Conservation (phyloP, 2,329 filamentous ascomycete species). For the Neoscytalidium dimidiatum region DNA sequence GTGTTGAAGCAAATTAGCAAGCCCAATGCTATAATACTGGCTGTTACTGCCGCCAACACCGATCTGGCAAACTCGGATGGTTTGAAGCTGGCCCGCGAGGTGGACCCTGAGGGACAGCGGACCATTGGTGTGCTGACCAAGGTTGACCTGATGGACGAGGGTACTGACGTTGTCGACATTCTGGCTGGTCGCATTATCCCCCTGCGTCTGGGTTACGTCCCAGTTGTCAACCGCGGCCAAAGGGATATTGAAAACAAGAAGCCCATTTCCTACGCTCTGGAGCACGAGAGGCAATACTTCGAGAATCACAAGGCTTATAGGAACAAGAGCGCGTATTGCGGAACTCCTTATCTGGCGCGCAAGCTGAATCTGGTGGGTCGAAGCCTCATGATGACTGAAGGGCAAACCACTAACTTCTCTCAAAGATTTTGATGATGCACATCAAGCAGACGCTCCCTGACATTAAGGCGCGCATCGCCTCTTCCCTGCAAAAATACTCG, state of each 20-base stretch:
- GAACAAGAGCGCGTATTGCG: constrained; percentile 98
- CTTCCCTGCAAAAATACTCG: constrained; percentile 88
- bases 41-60: constrained; percentile 94
- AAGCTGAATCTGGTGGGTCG: constrained; percentile 80
- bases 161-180: constrained; percentile 98
- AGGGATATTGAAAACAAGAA: constrained; percentile 99
- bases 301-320: constrained; percentile 98
- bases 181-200: constrained; percentile 96
- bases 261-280: constrained; percentile 84
- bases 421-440: constrained; percentile 99
- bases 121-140: constrained; percentile 99
- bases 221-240: constrained; percentile 96
- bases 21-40: constrained; percentile 95
- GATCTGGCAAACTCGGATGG: constrained; percentile 99
- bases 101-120: constrained; percentile 94
- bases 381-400: background rate
- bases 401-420: constrained; percentile 28
- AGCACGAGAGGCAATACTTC: constrained; percentile 95
- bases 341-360: constrained; percentile 92
- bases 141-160: constrained; percentile 98
- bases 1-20: constrained; percentile 98
- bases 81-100: constrained; percentile 91
- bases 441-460: constrained; percentile 99
- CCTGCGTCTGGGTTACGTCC: constrained; percentile 89
- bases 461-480: constrained; percentile 95